These are phyloP conservation scores for Ogataea populi-albae DNA, from an alignment of 805 yeast species.

Conservation along the genomic window DNA sequence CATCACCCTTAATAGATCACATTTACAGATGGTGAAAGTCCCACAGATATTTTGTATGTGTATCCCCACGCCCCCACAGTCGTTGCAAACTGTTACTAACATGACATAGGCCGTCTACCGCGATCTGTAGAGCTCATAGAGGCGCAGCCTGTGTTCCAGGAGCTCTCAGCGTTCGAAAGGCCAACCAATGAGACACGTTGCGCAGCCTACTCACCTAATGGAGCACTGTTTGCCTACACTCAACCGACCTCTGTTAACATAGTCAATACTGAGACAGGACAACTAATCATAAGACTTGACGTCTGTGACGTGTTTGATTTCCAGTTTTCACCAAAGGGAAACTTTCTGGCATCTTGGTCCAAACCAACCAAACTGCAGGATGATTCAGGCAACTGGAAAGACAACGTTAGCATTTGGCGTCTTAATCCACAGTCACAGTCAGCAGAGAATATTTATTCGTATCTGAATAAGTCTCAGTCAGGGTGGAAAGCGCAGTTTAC, in stretches of 20 bases:
- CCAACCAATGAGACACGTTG: constrained; percentile 52
- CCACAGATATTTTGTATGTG: constrained; percentile 30
- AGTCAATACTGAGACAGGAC: constrained; percentile 53
- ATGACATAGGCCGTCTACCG: constrained; percentile 50
- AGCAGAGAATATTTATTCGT: constrained; percentile 39
- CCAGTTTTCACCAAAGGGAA: constrained; percentile 85
- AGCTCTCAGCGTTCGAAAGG: constrained; percentile 28
- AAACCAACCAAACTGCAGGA: constrained; percentile 66
- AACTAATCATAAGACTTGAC: constrained; percentile 45
- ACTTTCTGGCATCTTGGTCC: constrained; percentile 83
- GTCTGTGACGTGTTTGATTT: constrained; percentile 73
- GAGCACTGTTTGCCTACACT: constrained; percentile 67
- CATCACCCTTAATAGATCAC: constrained; percentile 1
- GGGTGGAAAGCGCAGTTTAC: constrained; percentile 95
- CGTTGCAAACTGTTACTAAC: constrained; percentile 12
- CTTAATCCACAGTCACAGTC: constrained; percentile 31
- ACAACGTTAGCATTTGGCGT: constrained; percentile 78
- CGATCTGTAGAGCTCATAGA: constrained; percentile 51
- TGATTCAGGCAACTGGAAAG: constrained; percentile 69
- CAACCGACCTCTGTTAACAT: constrained; percentile 60
- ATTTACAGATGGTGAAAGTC: constrained; percentile 18
- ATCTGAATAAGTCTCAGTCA: constrained; percentile 76
- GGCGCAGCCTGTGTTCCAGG: constrained; percentile 41
- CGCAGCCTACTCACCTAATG: constrained; percentile 66
- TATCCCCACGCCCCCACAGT: background rate